Base-by-base conservation (phyloP, 805 yeast species). In the Candida ovalis region DNA sequence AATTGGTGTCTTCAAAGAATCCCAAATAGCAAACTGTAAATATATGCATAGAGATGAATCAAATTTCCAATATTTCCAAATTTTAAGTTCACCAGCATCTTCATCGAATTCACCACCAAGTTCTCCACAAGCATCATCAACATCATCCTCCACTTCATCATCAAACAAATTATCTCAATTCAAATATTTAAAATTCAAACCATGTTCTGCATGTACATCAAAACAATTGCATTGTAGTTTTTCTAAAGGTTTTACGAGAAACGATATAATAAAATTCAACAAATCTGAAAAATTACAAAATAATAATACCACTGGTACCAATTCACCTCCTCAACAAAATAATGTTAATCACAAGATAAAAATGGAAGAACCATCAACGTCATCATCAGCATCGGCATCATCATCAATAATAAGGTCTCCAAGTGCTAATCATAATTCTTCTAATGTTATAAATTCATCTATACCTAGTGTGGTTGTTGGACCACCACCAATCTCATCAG, bases 201-300 rank as follows among this genome's bases (percentile, higher is more conserved):
- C 79, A 25, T 83, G 88, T 59, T 67, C 74, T 32, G 79, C 82
- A 12, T 84, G 88, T 58, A 62, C 61, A n/a, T 53, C 62, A 43
- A 76, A 76, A 54, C 66, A 67, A 35, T 58, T 73, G 40, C 57
- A 66, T 22, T 84, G 89, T 58, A 62, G 69, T 33, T 83, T 82
- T 57, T 76, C 84, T 32, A 82, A 79, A 59, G 89, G 88, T 3
- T 79, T 79, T 59, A 82, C 86, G 7, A 78, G 82, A 60, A 80
- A 78, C 53, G 87, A 81, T 57, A 78, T 80, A 13, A 62, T 69
- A 44, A 68, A 65, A 43, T 70, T 62, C 51, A 68, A 70, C 51
- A 66, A 65, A 52, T 55, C 60, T 36, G 67, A 63, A 47, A 64
- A 54, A 43, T 32, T 48, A 45, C 53, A 48, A 13, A 45, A 40